Percentiles rank a stretch among this genome's conserved stretches.
phyloP scores from a whole-genome alignment of 768 basidiomycete genomes.

The Suillus tomentosus region DNA sequence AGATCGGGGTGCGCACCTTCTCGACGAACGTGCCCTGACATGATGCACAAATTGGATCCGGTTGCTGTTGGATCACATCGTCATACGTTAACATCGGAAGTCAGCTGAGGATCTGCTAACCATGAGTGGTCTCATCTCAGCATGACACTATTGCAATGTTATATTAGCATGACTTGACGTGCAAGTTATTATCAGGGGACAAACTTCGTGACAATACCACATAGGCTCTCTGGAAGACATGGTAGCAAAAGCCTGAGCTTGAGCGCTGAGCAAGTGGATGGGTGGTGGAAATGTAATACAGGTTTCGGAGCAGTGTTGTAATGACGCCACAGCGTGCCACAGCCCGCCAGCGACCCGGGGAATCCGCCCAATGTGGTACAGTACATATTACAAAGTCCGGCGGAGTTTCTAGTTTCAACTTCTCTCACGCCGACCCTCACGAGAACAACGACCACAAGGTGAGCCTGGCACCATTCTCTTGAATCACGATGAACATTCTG shows the following conservation, averaged over 20 bases:
- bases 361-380: neutral
- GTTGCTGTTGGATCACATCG: conserved; percentile 48
- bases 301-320: conserved; percentile 1
- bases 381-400: neutral
- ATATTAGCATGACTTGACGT: conserved; percentile 9
- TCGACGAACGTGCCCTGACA: conserved; percentile 85
- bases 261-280: neutral
- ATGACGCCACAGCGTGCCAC: conserved; percentile 7
- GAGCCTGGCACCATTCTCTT: neutral
- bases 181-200: conserved; percentile 12
- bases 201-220: conserved; percentile 80
- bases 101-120: conserved; percentile 30
- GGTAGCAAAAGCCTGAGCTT: neutral
- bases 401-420: no score
- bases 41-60: conserved; percentile 81
- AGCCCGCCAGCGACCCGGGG: neutral
- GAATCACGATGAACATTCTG: conserved; percentile 45
- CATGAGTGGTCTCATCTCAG: conserved; percentile 89
- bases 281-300: conserved; percentile 11
- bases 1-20: conserved; percentile 45
- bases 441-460: neutral
- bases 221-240: conserved; percentile 76
- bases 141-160: conserved; percentile 61
- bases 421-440: neutral
- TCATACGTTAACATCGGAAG: conserved; percentile 8